A percentile compares a stretch with the other conserved stretches of the same genome.
phyloP scores from a whole-genome alignment of 225 moss, liverwort and hornwort species.

The Anthoceros angustus region DNA sequence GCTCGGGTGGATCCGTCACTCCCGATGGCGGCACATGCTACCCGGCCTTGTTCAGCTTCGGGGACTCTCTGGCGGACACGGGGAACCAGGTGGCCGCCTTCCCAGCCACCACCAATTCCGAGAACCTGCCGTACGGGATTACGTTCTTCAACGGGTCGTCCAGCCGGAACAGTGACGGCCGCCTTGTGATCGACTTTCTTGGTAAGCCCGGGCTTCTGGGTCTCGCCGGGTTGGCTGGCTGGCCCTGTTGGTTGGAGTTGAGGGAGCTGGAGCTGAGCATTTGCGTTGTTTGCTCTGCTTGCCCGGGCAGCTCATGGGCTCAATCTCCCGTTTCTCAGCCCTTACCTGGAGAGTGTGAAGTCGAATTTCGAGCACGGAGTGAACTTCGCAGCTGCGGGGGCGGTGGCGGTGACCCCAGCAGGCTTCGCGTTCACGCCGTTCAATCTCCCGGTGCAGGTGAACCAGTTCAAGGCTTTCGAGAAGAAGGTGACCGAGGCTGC shows the following conservation, averaged over 20 bases:
- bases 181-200: conserved; percentile 3
- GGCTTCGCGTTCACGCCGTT: conserved; percentile 4
- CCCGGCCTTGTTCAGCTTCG: background rate
- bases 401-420: background rate
- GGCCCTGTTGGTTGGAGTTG: background rate
- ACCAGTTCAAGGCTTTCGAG: conserved; percentile 7
- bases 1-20: too few species aligned
- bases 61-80: background rate
- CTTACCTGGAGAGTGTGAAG: conserved; percentile 14
- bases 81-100: background rate
- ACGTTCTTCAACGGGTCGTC: background rate
- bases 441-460: conserved; percentile 13
- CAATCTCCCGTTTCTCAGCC: conserved; percentile 23
- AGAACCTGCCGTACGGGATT: background rate
- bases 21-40: background rate
- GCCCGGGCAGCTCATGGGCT: conserved; percentile 30
- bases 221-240: background rate
- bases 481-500: background rate
- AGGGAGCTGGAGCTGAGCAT: background rate
- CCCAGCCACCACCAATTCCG: background rate
- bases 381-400: conserved; percentile 19
- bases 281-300: background rate
- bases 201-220: background rate
- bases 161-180: background rate
- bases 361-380: conserved; percentile 22